phyloP scores from a whole-genome alignment of 768 basidiomycete genomes.

The Mycena crocata region DNA sequence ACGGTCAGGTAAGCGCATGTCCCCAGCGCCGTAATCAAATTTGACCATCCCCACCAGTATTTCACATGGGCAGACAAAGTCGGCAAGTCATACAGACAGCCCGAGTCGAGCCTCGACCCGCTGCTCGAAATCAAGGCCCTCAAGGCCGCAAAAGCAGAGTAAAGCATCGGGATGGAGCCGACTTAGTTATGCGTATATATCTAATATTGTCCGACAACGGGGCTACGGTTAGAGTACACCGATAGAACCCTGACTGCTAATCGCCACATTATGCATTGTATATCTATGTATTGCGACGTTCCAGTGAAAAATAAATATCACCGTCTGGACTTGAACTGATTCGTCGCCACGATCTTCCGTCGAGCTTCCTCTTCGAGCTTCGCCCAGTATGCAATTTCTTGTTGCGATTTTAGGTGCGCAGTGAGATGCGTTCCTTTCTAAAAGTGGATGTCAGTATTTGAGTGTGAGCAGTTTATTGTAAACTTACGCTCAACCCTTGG shows the following conservation, averaged over 20 bases:
- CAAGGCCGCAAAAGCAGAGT: slow-evolving; percentile 32
- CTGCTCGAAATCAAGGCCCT: slow-evolving; percentile 69
- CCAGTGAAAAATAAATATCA: not conserved
- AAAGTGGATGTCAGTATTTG: slow-evolving; percentile 5
- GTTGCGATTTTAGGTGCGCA: slow-evolving; percentile 87
- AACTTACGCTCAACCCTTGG: slow-evolving; percentile 79
- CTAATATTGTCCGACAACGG: slow-evolving; percentile 7
- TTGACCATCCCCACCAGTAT: slow-evolving; percentile 67
- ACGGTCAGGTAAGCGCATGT: slow-evolving; percentile 76
- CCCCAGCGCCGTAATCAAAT: slow-evolving; percentile 1
- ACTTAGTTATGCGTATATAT: slow-evolving; percentile 26
- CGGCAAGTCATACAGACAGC: slow-evolving; percentile 90
- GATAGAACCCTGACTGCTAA: not conserved
- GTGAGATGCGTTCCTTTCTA: slow-evolving; percentile 77
- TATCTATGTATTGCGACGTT: not conserved
- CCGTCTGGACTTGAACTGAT: slow-evolving; percentile 38
- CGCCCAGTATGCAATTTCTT: slow-evolving; percentile 89
- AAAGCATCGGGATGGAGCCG: not conserved
- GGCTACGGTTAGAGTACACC: slow-evolving; percentile 19
- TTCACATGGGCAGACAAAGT: slow-evolving; percentile 94
- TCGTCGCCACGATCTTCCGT: slow-evolving; percentile 61
- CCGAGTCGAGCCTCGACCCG: slow-evolving; percentile 86
- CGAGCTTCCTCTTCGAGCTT: slow-evolving; percentile 86
- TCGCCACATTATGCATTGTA: not conserved
- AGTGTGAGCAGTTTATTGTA: not conserved